Evolutionary conservation across 208 protist genomes (phyloP), one percentile per base, ranked within the genome.

Genomic region (Herpetomonas samuelpessoai): DNA sequence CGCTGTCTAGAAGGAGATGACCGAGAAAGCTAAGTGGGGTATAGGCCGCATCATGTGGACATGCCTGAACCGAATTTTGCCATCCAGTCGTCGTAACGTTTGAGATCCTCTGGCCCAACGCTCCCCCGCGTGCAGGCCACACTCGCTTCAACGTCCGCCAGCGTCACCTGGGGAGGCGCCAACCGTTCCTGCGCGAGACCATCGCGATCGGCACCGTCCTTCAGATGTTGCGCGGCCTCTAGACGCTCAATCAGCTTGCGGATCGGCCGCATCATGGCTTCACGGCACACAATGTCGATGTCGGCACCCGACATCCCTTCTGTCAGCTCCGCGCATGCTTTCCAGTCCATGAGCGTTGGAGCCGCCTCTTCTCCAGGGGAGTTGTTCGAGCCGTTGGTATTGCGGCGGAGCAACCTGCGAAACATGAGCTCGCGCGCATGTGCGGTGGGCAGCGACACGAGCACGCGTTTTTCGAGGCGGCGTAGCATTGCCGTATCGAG

Each of bases 401-500:
- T 19, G 3, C 67, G 26, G 18, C 52, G 41, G 10, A 97, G 71
- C 27, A 89, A 69, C 19, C 70, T 70, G 10, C 66, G 80, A 60
- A 95, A 90, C 77, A 97, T 91, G 4, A 53, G 52, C 19, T 46
- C 68, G 2, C 93, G 78, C 21, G 89, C 86, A 6, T 77, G 55
- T 25, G 31, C 30, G 3, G 83, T 93, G 21, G 95, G 95, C 12
- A 98, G 76, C 22, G 77, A 72, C 27, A 98, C 92, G 30, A 97
- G 79, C 48, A 98, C 84, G 45, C 88, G 85, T 68, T 97, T 97
- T 62, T 95, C 86, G 35, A 98, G 65, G 0, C 95, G 74, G 14
- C 95, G 81, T 47, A 98, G 81, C 72, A 97, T 94, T 1, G 95
- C 95, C 2, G 80, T 82, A 77, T 98, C 95, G 28, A 98, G 81